Evolutionary conservation across 306 rosid genomes (phyloP), one percentile per base, ranked within the genome.

Genomic region (Trifolium pratense): DNA sequence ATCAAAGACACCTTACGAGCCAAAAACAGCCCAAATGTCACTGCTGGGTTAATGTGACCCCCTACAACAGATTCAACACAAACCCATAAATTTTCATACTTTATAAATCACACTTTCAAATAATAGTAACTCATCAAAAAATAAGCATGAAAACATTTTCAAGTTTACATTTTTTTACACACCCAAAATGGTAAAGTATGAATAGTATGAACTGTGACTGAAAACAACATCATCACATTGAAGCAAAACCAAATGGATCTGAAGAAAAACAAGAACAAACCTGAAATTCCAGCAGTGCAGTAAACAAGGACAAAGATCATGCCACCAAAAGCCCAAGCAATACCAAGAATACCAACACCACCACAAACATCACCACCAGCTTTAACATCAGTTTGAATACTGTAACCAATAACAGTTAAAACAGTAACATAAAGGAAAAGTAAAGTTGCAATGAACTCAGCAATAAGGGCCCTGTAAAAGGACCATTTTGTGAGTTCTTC

Each of bases 291-390:
- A 42, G 98, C 97, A 37, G 97, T 94, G 87, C 97, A 91, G 93
- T 94, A 94, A 70, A 94, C 99, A 48, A 94, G 96, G 57, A 91
- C 53, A 75, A 91, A 94, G 83, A 94, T 94, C 99, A 94, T 94
- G 88, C 99, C 99, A 5, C 98, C 98, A 36, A 94, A 94, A 21
- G 98, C 91, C 97, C 97, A 94, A 7, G 98, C 95, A 73, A 94
- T 86, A 0, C 98, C 98, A 3, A 94, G 92, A 69, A 71, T 31
- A 11, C 98, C 97, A 52, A 94, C 98, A 1, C 96, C 97, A 3
- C 84, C 90, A 57, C 98, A 89, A 4, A 40, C 21, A 65, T 84
- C 88, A 12, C 36, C 79, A 4, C 16, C 9, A 40, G 20, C 42
- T 0, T 10, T 51, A 7, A 34, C 0, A 46, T 92, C 90, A 57